Percentiles rank a stretch among this genome's conserved stretches.
Conservation (phyloP, 345 rosid genomes). For the Angophora floribunda region DNA sequence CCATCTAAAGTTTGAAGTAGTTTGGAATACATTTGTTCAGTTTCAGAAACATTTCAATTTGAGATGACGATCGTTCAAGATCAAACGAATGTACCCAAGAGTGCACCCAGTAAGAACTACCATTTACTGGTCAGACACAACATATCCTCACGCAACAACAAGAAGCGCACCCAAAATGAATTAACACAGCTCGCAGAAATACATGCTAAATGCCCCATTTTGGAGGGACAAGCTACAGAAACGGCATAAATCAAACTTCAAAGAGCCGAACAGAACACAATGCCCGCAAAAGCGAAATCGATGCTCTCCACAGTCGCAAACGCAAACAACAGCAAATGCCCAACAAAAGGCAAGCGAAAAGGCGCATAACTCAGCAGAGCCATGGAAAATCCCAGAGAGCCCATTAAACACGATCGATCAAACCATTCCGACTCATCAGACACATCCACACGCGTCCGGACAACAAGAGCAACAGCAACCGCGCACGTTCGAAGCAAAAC, state of each 20-base stretch:
- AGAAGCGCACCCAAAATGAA: background rate
- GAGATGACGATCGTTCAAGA: background rate
- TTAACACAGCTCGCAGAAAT: background rate
- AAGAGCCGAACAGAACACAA: background rate
- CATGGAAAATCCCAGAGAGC: background rate
- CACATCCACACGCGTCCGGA: background rate
- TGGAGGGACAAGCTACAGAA: background rate
- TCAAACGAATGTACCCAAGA: background rate
- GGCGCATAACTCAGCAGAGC: background rate
- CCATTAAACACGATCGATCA: background rate
- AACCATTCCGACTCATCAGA: background rate
- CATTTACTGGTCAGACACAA: background rate
- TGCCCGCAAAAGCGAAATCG: background rate
- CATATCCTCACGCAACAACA: background rate
- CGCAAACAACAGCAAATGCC: background rate
- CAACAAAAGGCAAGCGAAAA: background rate
- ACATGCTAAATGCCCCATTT: background rate
- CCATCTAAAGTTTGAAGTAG: background rate
- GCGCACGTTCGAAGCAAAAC: background rate
- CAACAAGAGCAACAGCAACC: background rate
- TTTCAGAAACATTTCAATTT: background rate
- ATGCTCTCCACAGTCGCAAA: background rate
- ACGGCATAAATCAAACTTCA: background rate
- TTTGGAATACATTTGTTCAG: background rate
- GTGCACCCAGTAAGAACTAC: background rate